Conservation (phyloP, 805 yeast species). For the Saturnispora sanitii region DNA sequence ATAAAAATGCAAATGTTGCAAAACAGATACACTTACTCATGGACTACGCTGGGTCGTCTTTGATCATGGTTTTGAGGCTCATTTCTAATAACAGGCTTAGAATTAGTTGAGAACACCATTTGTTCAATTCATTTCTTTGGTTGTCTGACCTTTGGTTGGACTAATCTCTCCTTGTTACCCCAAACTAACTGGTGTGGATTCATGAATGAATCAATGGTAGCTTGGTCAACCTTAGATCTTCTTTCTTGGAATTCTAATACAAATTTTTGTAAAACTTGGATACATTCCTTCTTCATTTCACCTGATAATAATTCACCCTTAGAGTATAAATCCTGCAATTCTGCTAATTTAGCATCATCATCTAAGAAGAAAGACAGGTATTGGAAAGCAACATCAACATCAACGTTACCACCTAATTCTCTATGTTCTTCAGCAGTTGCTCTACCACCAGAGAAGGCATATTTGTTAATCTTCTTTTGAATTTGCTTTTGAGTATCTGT, state of each 20-base stretch:
- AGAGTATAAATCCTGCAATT: conserved; percentile 55
- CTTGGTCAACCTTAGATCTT: conserved; percentile 58
- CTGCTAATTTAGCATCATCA: conserved; percentile 70
- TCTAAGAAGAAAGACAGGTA: conserved; percentile 82
- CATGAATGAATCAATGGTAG: conserved; percentile 59
- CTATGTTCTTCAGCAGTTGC: conserved; percentile 86
- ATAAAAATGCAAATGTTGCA: no score
- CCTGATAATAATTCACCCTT: conserved; percentile 82
- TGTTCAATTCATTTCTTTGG: conserved; percentile 25
- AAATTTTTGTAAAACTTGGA: conserved; percentile 67
- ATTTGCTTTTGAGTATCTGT: conserved; percentile 89
- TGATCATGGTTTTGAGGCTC: neutral
- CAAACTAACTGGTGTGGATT: conserved; percentile 70
- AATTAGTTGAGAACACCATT: no score
- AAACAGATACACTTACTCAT: neutral
- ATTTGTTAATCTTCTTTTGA: conserved; percentile 88
- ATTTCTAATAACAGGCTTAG: neutral
- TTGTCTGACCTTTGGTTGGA: conserved; percentile 52
- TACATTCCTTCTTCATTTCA: conserved; percentile 84
- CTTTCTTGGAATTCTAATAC: conserved; percentile 75
- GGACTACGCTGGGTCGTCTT: neutral
- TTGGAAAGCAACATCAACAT: conserved; percentile 91
- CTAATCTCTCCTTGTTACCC: conserved; percentile 67
- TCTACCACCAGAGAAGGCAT: conserved; percentile 93
- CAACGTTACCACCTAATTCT: conserved; percentile 84